Evolutionary conservation across 1,139 yeast species (phyloP), one percentile per base, ranked within the genome.

Genomic region (Lodderomyces metapsilosis): DNA sequence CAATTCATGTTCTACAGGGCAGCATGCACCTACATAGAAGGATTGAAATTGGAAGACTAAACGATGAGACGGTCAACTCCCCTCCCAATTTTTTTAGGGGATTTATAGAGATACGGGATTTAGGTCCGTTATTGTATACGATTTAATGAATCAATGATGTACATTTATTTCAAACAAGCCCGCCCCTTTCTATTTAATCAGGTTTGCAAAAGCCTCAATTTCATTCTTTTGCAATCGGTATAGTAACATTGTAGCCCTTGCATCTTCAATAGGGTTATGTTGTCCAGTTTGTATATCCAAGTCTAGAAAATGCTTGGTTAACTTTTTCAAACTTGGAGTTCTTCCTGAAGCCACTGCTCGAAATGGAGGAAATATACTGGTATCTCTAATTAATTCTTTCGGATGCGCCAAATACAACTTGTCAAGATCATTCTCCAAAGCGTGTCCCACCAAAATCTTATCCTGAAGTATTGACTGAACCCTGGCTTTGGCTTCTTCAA

Each of bases 191-290:
- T 34, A 15, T 16, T 23, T 34, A 9, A 10, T 18, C 24, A 22
- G 22, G 12, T 16, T 16, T n/a, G 15, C 21, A 18, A 17, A 27
- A 4, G 22, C 11, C 17, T 35, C 24, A 35, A 35, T 8, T 5
- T 21, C 9, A 24, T 17, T 36, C 35, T 25, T 36, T 38, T 78
- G 76, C 42, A 77, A 56, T 46, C 88, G 73, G 56, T 80, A 89
- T 21, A 89, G 61, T 42, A 83, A 64, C 96, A 89, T 88, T 0
- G 96, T 81, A 1, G 92, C 92, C 52, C 80, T 76, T 0, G 97
- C 96, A 66, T 89, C 97, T 57, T 88, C 96, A 1, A 91, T 87
- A 0, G 96, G 87, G 7, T 94, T 84, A 64, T 91, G 98, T 46
- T 80, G 75, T 0, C 84, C 88, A 1, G 65, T 66, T 61, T 91